phyloP scores from a whole-genome alignment of 2,329 filamentous ascomycete species.

The Davidsoniella australis region DNA sequence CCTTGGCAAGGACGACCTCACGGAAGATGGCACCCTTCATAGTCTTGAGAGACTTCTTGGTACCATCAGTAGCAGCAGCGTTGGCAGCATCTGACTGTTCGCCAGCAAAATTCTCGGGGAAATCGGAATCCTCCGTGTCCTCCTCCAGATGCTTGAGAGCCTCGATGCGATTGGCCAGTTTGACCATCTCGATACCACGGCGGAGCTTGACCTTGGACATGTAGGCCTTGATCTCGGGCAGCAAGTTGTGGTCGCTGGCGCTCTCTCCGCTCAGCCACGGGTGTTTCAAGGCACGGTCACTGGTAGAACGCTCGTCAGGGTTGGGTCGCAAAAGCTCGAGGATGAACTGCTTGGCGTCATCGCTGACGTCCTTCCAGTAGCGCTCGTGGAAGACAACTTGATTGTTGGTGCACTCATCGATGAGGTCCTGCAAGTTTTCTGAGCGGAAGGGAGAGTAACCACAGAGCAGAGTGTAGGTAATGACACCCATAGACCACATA shows the following conservation, averaged over 20 bases:
- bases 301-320: constrained; percentile 59
- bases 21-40: constrained; percentile 65
- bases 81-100: constrained; percentile 30
- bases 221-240: constrained; percentile 90
- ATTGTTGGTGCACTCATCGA: constrained; percentile 77
- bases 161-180: constrained; percentile 89
- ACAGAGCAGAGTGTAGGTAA: constrained; percentile 94
- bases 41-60: constrained; percentile 29
- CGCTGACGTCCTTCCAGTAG: constrained; percentile 95
- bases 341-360: constrained; percentile 93
- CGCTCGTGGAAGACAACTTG: constrained; percentile 89
- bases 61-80: constrained; percentile 25
- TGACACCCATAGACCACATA: constrained; percentile 98
- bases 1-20: constrained; percentile 86
- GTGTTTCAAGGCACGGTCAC: constrained; percentile 63
- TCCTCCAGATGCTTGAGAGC: constrained; percentile 87
- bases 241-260: constrained; percentile 81
- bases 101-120: constrained; percentile 30
- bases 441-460: constrained; percentile 96
- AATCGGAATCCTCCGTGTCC: constrained; percentile 56
- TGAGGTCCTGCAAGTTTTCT: constrained; percentile 80
- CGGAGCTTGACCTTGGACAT: constrained; percentile 81
- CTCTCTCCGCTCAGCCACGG: constrained; percentile 82
- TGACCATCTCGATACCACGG: constrained; percentile 89
- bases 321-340: constrained; percentile 60